Evolutionary conservation across 202 grass and related monocot species (phyloP).

Genomic region (Carex sylvatica): DNA sequence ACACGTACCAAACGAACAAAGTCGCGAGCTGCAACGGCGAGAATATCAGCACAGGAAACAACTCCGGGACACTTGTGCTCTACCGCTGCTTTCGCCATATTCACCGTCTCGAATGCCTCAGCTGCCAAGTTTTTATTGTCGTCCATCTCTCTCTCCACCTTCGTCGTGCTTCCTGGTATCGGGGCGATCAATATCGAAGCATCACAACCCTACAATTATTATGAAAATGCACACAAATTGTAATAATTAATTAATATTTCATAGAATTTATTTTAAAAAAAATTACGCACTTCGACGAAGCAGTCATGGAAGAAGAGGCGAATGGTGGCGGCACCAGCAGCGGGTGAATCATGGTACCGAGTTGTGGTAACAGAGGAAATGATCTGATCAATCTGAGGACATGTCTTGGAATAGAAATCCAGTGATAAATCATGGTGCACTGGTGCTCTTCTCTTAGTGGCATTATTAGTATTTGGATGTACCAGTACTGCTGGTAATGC

Average conservation of each 20-base stretch:
- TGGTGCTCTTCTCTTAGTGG: constrained; percentile 34
- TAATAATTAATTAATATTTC: not conserved
- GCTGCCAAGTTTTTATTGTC: constrained; percentile 72
- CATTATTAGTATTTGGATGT: not conserved
- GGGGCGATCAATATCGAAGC: constrained; percentile 82
- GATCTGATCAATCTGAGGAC: constrained; percentile 83
- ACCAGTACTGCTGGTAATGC: constrained; percentile 32
- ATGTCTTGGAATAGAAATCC: constrained; percentile 74
- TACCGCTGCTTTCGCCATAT: constrained; percentile 75
- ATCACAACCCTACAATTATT: constrained; percentile 58
- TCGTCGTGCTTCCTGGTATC: constrained; percentile 16
- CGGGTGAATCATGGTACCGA: constrained; percentile 57
- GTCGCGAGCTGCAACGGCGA: constrained; percentile 74
- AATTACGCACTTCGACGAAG: constrained; percentile 75
- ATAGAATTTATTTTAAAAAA: not conserved
- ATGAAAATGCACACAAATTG: not conserved
- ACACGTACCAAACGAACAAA: constrained; percentile 65
- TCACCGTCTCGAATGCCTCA: constrained; percentile 74
- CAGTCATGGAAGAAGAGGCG: constrained; percentile 98
- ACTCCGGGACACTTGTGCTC: constrained; percentile 76
- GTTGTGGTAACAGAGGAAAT: constrained; percentile 58
- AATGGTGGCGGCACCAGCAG: constrained; percentile 65
- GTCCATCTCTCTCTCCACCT: constrained; percentile 82
- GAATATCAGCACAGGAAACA: constrained; percentile 88
- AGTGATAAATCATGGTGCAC: constrained; percentile 67